Conservation (phyloP, 345 rosid species). For the Salix brachista region DNA sequence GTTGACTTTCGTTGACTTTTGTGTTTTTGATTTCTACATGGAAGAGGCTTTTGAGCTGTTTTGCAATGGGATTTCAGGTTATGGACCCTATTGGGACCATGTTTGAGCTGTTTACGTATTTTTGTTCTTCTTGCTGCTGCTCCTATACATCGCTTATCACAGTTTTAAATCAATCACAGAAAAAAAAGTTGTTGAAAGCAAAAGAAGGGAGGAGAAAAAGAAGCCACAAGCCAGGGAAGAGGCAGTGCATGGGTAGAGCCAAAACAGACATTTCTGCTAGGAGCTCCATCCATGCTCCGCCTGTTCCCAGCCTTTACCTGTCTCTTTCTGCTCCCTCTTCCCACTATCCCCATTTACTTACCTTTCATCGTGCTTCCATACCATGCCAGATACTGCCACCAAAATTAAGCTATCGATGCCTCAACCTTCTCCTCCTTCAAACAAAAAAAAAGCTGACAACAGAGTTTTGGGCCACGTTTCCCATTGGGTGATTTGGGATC, state of each 20-base stretch:
- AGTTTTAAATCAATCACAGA: background rate
- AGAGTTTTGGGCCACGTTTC: no score
- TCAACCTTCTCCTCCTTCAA: background rate
- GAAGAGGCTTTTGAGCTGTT: no score
- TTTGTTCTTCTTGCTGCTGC: no score
- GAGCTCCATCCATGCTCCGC: constrained; percentile 66
- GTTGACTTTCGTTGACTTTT: no score
- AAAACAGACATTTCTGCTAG: constrained; percentile 39
- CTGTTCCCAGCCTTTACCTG: constrained; percentile 43
- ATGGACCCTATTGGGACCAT: no score
- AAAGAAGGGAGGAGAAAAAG: constrained; percentile 13
- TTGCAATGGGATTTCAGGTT: no score
- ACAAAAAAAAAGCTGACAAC: no score
- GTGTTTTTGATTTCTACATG: no score
- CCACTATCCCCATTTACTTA: background rate
- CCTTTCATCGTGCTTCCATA: background rate
- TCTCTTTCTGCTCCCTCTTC: background rate
- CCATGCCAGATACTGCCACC: background rate
- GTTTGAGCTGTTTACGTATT: no score
- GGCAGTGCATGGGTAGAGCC: constrained; percentile 89
- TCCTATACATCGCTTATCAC: background rate
- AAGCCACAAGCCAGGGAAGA: constrained; percentile 78
- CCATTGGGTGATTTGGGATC: background rate
- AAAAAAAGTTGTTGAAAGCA: background rate
- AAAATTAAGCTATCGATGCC: background rate